These are phyloP conservation scores for Solanum infundibuliforme DNA, from an alignment of 257 asterid species.

Conservation along the genomic window DNA sequence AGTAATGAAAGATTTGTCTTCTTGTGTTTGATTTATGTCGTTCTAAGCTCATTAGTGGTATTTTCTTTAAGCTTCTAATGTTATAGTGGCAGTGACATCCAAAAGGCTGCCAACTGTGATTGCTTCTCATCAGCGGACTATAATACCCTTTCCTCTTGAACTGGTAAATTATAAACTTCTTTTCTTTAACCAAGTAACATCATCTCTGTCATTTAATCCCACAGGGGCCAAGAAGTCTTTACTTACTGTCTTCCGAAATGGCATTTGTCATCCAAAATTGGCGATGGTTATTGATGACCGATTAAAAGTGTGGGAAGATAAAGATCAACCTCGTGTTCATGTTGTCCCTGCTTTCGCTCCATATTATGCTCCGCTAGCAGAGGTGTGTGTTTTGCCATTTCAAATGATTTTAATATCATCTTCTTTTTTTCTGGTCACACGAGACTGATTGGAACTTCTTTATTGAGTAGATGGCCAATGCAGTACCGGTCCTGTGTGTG, in stretches of 20 bases:
- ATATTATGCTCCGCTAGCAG: constrained; percentile 98
- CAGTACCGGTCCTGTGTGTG: constrained; percentile 92
- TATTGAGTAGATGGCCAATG: constrained; percentile 54
- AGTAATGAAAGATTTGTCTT: not conserved
- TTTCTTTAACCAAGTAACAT: not conserved
- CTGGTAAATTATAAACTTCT: not conserved
- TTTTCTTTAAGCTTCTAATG: not conserved
- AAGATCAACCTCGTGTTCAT: constrained; percentile 96
- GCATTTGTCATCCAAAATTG: constrained; percentile 91
- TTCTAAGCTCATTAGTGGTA: not conserved
- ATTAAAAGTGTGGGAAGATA: constrained; percentile 93
- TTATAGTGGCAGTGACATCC: not conserved
- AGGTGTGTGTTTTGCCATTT: constrained; percentile 37
- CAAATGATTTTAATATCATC: constrained; percentile 3
- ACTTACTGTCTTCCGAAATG: constrained; percentile 79
- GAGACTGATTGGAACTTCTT: not conserved
- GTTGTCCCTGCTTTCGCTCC: constrained; percentile 98
- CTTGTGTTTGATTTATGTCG: not conserved
- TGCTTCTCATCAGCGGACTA: not conserved
- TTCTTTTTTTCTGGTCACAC: not conserved
- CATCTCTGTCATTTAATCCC: not conserved
- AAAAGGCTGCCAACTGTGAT: not conserved
- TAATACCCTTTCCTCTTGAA: not conserved
- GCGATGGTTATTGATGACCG: constrained; percentile 99
- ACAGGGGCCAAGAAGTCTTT: constrained; percentile 87